Conservation (phyloP, 1,284 basidiomycete genomes). For the Tremellales sp. region DNA sequence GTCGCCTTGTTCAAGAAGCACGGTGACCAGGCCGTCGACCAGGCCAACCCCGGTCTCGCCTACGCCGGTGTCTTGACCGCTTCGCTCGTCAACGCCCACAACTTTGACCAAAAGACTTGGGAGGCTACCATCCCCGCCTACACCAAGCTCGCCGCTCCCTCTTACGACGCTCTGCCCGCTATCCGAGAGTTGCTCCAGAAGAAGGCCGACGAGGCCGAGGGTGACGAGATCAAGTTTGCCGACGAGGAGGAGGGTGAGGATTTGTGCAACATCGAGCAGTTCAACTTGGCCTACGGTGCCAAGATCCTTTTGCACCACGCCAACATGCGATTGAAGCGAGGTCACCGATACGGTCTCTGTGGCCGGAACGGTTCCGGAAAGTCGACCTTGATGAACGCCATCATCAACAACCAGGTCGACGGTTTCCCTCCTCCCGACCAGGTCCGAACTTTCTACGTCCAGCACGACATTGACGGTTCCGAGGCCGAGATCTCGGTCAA, state of each 20-base stretch:
- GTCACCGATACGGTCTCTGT: slow-evolving; percentile 96
- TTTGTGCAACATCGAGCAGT: slow-evolving; percentile 79
- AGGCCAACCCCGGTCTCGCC: slow-evolving; percentile 59
- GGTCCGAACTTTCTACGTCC: slow-evolving; percentile 97
- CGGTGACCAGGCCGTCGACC: slow-evolving; percentile 54
- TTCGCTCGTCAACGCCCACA: slow-evolving; percentile 81
- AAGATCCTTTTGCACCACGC: slow-evolving; percentile 97
- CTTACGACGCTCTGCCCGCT: slow-evolving; percentile 65
- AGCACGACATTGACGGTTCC: slow-evolving; percentile 96
- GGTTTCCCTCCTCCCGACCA: slow-evolving; percentile 88
- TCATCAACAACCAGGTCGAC: slow-evolving; percentile 93
- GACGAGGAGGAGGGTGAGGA: slow-evolving; percentile 97
- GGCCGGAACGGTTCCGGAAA: slow-evolving; percentile 98
- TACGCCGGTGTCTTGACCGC: slow-evolving; percentile 77
- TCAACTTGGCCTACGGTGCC: slow-evolving; percentile 95
- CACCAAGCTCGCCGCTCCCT: slow-evolving; percentile 63
- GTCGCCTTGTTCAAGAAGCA: slow-evolving; percentile 78
- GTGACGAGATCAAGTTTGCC: slow-evolving; percentile 65
- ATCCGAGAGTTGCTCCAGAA: slow-evolving; percentile 82
- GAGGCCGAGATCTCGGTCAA: slow-evolving; percentile 89
- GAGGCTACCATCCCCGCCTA: slow-evolving; percentile 69
- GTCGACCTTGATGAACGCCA: slow-evolving; percentile 96
- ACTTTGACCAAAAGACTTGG: slow-evolving; percentile 88
- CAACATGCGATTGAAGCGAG: slow-evolving; percentile 93
- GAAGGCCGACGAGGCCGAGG: slow-evolving; percentile 73